Base-by-base conservation (phyloP, 163 green algal species). In the Scenedesmus sp. region DNA sequence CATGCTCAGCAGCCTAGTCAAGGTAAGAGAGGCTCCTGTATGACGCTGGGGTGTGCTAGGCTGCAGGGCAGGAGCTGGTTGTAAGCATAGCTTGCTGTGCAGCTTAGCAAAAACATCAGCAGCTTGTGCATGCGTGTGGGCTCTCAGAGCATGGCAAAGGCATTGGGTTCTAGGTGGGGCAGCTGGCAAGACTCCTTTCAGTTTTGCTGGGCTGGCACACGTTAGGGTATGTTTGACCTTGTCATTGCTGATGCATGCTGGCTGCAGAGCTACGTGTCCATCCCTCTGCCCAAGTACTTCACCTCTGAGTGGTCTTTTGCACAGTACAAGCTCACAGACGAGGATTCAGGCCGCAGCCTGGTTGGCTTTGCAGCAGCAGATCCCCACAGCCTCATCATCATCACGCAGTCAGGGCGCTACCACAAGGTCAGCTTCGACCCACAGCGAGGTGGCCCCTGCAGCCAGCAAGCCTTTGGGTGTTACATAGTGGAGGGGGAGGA, bases 231-330 rank as follows among this genome's bases (percentile, higher is more conserved):
- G 22, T 22, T 70, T 7, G 56, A 10, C 20, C 9, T 86, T 44
- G 12, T 46, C 9, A 18, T 12, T n/a, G 26, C 33, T 79, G 33
- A 70, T 3, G 40, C 26, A 2, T 70, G 53, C 33, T 65, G 30
- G 0, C 16, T 76, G 81, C 89, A 89, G 82, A 49, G 89, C 37
- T 90, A 90, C 26, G 83, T 90, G 16, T 78, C 90, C 42, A 93
- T 94, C 43, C 87, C 91, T 18, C 92, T 98, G 22, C 97, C 97
- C 16, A 96, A 96, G 37, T 99, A 99, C 94, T 99, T 99, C 93
- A 95, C 93, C 33, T 98, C 95, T 0, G 97, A 99, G 95, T 98
- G 98, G 93, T 99, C 98, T 0, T 98, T 99, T 88, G 97, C 98
- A 9, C 98, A 99, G 93, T 98, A 97, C 92, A 90, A 95, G 22